Evolutionary conservation across 208 protist species (phyloP), one percentile per base, ranked within the genome.

Genomic region (Crithidia thermophila): DNA sequence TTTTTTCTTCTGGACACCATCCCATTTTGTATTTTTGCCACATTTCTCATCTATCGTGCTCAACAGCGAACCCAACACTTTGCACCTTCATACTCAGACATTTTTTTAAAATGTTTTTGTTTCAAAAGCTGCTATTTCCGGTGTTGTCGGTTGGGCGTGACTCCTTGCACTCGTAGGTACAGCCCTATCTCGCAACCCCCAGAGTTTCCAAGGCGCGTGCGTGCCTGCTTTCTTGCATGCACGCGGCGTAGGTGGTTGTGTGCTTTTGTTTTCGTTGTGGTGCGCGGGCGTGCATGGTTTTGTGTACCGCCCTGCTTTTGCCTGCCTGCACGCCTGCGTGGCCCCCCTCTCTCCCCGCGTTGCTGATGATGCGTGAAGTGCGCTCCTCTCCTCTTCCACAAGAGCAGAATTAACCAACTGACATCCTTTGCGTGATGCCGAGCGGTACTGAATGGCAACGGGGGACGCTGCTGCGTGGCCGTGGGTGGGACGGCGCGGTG

Each of bases 351-450:
- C 16, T 28, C 31, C 45, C 50, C 47, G 18, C 56, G 7, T 55
- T 30, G 56, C 66, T 59, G 56, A 64, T 86, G 80, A 85, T 74
- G 80, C 76, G 80, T 67, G 67, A 81, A 72, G 62, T 55, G 67
- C 71, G 80, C 80, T 70, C 50, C 43, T 72, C 64, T 79, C 66
- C 55, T 67, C 66, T 72, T 72, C 66, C 65, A 68, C 25, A 73
- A 79, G 73, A 74, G 66, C 73, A 79, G 73, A 79, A 79, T 79
- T 79, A 79, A 79, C 73, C 73, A 68, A 57, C 73, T 73, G 73
- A 70, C 55, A 37, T 49, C 62, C 43, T 33, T 23, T 28, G 66
- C 28, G 66, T 72, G 66, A 72, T 72, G 66, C 66, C 66, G 66
- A 72, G 66, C 66, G 66, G 66, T 72, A 39, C 66, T 72, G 66